These are phyloP conservation scores for Salix viminalis DNA, from an alignment of 345 rosid genomes.

Conservation along the genomic window DNA sequence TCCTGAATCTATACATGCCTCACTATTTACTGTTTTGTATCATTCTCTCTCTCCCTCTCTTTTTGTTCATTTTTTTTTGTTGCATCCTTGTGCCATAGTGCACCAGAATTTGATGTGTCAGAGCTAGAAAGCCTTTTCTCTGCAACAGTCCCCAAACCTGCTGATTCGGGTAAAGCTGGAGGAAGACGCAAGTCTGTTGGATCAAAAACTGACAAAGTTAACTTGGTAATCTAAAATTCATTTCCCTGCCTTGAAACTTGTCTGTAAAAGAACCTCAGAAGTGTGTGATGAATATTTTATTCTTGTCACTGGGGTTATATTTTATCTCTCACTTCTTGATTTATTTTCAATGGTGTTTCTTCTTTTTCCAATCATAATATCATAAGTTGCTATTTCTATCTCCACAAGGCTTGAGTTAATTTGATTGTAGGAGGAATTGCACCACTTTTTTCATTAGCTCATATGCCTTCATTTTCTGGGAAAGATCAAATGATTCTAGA, in stretches of 20 bases:
- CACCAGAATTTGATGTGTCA: conserved; percentile 87
- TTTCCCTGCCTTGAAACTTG: not conserved
- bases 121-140: conserved; percentile 92
- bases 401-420: not conserved
- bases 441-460: not conserved
- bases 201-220: conserved; percentile 77
- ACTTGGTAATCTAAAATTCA: conserved; percentile 50
- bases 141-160: conserved; percentile 69
- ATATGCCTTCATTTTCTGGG: not conserved
- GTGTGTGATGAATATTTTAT: not conserved
- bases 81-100: conserved; percentile 37
- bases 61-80: not conserved
- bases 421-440: not conserved
- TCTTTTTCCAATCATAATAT: not conserved
- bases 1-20: not conserved
- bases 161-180: conserved; percentile 54
- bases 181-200: conserved; percentile 68
- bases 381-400: not conserved
- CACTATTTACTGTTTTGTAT: conserved; percentile 2
- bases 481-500: not conserved
- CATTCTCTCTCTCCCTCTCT: not conserved
- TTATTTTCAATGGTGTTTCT: not conserved
- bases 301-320: not conserved
- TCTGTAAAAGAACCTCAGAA: not conserved
- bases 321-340: not conserved